A percentile compares a stretch with the other conserved stretches of the same genome.
Evolutionary conservation across 1,139 yeast species (phyloP).

Genomic region (Zygoascus meyerae): DNA sequence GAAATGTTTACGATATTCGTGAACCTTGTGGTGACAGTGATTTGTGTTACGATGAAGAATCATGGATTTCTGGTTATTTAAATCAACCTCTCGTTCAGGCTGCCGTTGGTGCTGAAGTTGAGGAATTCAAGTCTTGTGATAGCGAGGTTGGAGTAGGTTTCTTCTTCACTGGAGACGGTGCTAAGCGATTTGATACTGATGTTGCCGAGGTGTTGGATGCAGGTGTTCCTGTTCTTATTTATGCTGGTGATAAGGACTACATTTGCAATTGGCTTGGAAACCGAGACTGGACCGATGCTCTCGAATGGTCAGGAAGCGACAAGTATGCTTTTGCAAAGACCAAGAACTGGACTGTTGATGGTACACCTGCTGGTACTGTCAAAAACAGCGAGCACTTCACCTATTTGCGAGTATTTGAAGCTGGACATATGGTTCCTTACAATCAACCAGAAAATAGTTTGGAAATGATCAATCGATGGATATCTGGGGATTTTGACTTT

Average conservation of each 20-base stretch:
- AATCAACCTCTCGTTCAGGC: conserved; percentile 64
- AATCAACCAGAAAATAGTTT: conserved; percentile 73
- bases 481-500: conserved; percentile 36
- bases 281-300: conserved; percentile 65
- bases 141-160: conserved; percentile 45
- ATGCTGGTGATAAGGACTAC: conserved; percentile 86
- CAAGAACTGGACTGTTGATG: conserved; percentile 40
- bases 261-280: conserved; percentile 91
- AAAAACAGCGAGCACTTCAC: conserved; percentile 54
- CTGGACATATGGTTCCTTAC: conserved; percentile 67
- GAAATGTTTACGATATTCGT: conserved; percentile 91
- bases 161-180: conserved; percentile 65
- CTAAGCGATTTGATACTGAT: conserved; percentile 58
- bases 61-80: conserved; percentile 61
- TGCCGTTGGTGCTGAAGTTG: conserved; percentile 91
- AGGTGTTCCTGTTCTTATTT: conserved; percentile 64
- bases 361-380: conserved; percentile 50
- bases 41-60: conserved; percentile 72
- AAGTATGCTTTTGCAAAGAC: conserved; percentile 30
- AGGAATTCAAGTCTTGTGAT: conserved; percentile 76
- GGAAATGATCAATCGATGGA: conserved; percentile 78
- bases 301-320: conserved; percentile 51
- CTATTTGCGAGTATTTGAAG: conserved; percentile 56
- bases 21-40: conserved; percentile 63
- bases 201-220: conserved; percentile 63